phyloP scores from a whole-genome alignment of 805 yeast species.

The Kluyveromyces siamensis region DNA sequence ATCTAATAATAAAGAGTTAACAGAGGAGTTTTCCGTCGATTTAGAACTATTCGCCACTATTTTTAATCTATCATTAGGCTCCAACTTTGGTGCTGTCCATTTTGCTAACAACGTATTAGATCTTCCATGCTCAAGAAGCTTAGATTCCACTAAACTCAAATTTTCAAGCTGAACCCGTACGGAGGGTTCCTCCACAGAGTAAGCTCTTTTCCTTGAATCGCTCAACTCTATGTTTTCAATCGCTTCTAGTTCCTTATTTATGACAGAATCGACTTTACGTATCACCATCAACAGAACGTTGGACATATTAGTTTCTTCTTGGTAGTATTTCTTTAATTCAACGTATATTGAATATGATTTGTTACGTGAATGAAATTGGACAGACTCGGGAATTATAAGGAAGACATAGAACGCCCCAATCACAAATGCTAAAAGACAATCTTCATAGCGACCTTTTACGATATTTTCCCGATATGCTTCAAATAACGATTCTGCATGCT shows the following conservation, averaged over 20 bases:
- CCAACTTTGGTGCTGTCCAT: conserved; percentile 33
- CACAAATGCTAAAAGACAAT: conserved; percentile 28
- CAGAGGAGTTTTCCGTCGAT: conserved; percentile 1
- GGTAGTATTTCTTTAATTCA: conserved; percentile 28
- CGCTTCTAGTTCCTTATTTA: conserved; percentile 13
- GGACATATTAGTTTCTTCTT: conserved; percentile 31
- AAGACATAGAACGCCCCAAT: conserved; percentile 31
- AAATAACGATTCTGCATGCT: conserved; percentile 28
- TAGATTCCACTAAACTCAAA: background rate
- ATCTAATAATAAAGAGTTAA: conserved; percentile 2
- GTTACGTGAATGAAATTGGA: conserved; percentile 33
- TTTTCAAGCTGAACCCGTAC: conserved; percentile 1
- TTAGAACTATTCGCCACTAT: conserved; percentile 15
- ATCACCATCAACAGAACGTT: conserved; percentile 31
- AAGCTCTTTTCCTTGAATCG: conserved; percentile 24
- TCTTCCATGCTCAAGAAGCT: background rate
- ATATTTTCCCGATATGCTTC: conserved; percentile 25
- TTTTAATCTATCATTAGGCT: conserved; percentile 32
- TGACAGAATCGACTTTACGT: conserved; percentile 23
- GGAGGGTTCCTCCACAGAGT: conserved; percentile 15
- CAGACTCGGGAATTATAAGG: conserved; percentile 32
- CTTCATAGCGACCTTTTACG: conserved; percentile 12
- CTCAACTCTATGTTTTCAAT: background rate
- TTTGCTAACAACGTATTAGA: conserved; percentile 14
- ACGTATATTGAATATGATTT: conserved; percentile 32